phyloP scores from a whole-genome alignment of 1,284 basidiomycete species.

The Cutaneotrichosporon cavernicola region DNA sequence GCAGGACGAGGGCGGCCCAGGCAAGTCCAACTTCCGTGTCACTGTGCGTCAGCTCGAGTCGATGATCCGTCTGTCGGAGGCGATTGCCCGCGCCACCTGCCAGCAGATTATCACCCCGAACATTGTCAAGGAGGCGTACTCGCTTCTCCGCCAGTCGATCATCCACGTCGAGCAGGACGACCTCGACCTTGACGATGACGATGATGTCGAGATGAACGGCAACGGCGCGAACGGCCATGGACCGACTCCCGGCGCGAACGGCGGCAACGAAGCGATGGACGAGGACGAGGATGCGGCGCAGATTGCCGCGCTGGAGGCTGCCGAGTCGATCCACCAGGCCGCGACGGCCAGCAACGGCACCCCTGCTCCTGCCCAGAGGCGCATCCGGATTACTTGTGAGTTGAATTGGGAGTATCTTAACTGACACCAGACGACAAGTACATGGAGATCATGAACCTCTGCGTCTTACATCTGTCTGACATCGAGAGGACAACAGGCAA shows the following conservation, averaged over 20 bases:
- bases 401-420: neutral
- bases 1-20: constrained; percentile 86
- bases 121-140: constrained; percentile 94
- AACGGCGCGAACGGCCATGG: constrained; percentile 49
- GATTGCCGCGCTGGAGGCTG: constrained; percentile 55
- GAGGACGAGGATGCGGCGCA: constrained; percentile 63
- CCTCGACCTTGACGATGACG: constrained; percentile 95
- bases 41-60: constrained; percentile 97
- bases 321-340: constrained; percentile 48
- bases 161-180: constrained; percentile 99
- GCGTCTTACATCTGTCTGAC: constrained; percentile 75
- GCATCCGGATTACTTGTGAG: constrained; percentile 75
- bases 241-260: neutral
- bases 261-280: constrained; percentile 60
- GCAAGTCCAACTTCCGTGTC: constrained; percentile 91
- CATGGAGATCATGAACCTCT: constrained; percentile 75
- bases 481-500: constrained; percentile 72
- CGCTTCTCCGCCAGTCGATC: constrained; percentile 90
- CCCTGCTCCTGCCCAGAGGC: constrained; percentile 53
- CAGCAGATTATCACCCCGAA: constrained; percentile 86
- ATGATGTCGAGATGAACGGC: constrained; percentile 61
- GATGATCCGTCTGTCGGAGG: constrained; percentile 96
- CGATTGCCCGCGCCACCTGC: constrained; percentile 95
- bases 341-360: constrained; percentile 39
- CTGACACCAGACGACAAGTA: constrained; percentile 71